Evolutionary conservation across 257 asterid species (phyloP), one percentile per base, ranked within the genome.

Genomic region (Gynochthodes officinalis): DNA sequence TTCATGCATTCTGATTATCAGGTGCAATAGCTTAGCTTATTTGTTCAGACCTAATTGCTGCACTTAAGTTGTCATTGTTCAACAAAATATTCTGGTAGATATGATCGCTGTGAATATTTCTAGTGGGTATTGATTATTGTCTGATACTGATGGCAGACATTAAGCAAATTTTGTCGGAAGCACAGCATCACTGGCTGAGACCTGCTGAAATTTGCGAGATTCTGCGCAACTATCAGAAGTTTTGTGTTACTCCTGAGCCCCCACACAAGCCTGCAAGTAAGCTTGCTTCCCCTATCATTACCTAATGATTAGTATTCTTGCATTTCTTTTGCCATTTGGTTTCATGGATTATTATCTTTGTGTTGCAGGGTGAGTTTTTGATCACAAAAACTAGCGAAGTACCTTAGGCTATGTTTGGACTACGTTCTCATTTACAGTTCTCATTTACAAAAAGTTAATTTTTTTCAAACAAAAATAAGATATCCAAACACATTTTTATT

Each of bases 161-260:
- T 68, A 82, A 81, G 82, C 96, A 93, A 80, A 86, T 91, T 81
- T 77, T 90, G 52, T 73, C 72, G 23, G 98, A 93, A 83, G 96
- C 90, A 50, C 88, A 86, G 69, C 85, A 91, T 64, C 89, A 97
- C 75, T 93, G 98, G 98, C 85, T 93, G 82, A 86, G 98, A 80
- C 97, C 98, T 62, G 93, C 98, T 71, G 98, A 93, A 83, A 87
- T 91, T 76, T 85, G 89, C 86, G 98, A 93, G 82, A 91, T 93
- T 50, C 76, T 93, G 49, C 79, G 87, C 77, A 89, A 88, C 87
- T 82, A 83, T 69, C 80, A 74, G 58, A 89, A 88, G 88, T 91
- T 90, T 69, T 85, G 81, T 53, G 86, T 93, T 68, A 84, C 94
- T 49, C 85, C 92, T 2, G 96, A 93, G 87, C 90, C 98, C 76